A percentile compares a stretch with the other conserved stretches of the same genome.
Conservation (phyloP, 1,284 basidiomycete genomes). For the Phylloporus sp. region DNA sequence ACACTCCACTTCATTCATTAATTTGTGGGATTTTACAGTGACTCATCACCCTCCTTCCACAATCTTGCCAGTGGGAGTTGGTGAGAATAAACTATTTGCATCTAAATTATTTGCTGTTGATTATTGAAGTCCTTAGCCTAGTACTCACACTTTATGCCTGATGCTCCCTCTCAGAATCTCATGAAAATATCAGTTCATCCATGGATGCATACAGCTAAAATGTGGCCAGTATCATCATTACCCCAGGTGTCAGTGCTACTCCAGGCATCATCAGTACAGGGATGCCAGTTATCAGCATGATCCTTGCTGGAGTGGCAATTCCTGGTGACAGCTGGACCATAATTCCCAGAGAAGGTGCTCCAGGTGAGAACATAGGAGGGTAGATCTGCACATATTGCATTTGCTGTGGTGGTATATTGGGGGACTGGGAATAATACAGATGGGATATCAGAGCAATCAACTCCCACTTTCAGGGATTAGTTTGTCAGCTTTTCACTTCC, state of each 20-base stretch:
- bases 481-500: slow-evolving; percentile 9
- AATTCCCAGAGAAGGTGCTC: slow-evolving; percentile 34
- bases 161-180: too few relatives aligned
- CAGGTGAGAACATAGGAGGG: slow-evolving; percentile 36
- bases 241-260: slow-evolving; percentile 70
- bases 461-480: slow-evolving; percentile 13
- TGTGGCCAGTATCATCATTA: too few relatives aligned
- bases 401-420: slow-evolving; percentile 20
- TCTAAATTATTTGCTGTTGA: too few relatives aligned
- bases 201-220: too few relatives aligned
- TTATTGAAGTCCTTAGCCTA: too few relatives aligned
- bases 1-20: too few relatives aligned
- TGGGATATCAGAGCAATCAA: slow-evolving; percentile 9
- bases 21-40: too few relatives aligned
- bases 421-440: slow-evolving; percentile 19
- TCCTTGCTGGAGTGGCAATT: slow-evolving; percentile 19
- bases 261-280: slow-evolving; percentile 68
- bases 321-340: slow-evolving; percentile 28
- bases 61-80: too few relatives aligned
- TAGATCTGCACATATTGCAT: slow-evolving; percentile 30
- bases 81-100: too few relatives aligned
- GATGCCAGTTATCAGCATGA: slow-evolving; percentile 29
- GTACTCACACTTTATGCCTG: too few relatives aligned
- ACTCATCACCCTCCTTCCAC: too few relatives aligned
- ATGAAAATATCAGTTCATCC: too few relatives aligned